phyloP scores from a whole-genome alignment of 805 yeast genomes.

The Candida golubevii region DNA sequence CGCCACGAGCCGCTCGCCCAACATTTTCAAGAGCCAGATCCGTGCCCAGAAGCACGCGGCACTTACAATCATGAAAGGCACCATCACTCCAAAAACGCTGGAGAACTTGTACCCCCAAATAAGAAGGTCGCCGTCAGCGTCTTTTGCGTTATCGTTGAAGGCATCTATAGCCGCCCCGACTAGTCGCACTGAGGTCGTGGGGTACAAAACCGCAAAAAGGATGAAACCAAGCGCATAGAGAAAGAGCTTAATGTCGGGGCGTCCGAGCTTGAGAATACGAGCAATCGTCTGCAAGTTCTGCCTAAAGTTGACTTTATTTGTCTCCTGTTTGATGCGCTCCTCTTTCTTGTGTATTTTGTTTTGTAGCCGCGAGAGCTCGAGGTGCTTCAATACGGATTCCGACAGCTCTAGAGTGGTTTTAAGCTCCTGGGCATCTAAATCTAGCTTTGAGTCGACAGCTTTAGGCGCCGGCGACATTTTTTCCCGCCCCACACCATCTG shows the following conservation, averaged over 20 bases:
- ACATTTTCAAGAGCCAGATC: constrained; percentile 36
- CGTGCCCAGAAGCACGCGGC: constrained; percentile 47
- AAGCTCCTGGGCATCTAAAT: background rate
- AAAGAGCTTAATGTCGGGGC: constrained; percentile 36
- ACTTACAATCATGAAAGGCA: constrained; percentile 40
- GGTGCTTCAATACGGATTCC: constrained; percentile 9
- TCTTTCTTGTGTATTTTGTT: constrained; percentile 17
- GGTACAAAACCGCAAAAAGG: constrained; percentile 41
- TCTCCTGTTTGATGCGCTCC: constrained; percentile 24
- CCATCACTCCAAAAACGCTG: constrained; percentile 38
- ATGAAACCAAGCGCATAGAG: constrained; percentile 38
- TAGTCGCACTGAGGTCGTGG: constrained; percentile 40
- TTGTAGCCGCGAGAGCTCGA: constrained; percentile 7
- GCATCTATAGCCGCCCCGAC: constrained; percentile 44
- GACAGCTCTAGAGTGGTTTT: constrained; percentile 4
- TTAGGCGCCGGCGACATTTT: background rate
- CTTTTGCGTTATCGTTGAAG: constrained; percentile 30
- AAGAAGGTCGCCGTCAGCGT: constrained; percentile 36
- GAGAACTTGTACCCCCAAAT: constrained; percentile 44
- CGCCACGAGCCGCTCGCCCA: constrained; percentile 44
- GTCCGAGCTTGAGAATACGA: constrained; percentile 37
- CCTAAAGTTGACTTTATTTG: constrained; percentile 25
- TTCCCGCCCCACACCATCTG: too few species aligned
- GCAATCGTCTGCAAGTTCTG: constrained; percentile 34
- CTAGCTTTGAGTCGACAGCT: background rate